phyloP scores from a whole-genome alignment of 768 basidiomycete species.

The Inosperma sp. region DNA sequence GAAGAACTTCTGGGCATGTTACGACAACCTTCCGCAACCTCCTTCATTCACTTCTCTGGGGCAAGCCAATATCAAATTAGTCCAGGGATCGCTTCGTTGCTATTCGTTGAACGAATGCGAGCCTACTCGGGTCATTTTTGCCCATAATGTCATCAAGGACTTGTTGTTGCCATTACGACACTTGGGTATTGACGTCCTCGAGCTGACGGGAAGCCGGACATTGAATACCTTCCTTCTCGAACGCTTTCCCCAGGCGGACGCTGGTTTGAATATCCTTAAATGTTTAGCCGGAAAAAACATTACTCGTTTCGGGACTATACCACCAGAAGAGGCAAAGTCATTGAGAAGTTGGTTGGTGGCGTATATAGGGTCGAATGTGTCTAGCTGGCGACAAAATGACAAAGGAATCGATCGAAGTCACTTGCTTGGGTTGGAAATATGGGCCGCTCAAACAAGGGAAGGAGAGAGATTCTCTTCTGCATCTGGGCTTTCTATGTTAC shows the following conservation, averaged over 20 bases:
- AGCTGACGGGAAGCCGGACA: not conserved
- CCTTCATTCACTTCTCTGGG: conserved; percentile 4
- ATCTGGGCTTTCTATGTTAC: conserved; percentile 5
- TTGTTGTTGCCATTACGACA: not conserved
- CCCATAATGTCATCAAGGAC: not conserved
- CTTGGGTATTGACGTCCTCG: conserved; percentile 7
- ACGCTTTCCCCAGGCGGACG: conserved; percentile 9
- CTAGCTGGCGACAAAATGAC: not conserved
- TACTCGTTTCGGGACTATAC: not conserved
- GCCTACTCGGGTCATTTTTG: not conserved
- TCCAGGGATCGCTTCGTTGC: not conserved
- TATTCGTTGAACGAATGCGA: conserved; percentile 10
- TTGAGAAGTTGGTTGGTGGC: not conserved
- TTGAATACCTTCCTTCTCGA: not conserved
- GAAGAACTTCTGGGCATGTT: conserved; percentile 9
- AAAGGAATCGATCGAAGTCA: not conserved
- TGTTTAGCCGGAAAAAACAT: conserved; percentile 3
- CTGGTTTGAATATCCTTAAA: conserved; percentile 5
- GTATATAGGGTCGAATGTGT: not conserved
- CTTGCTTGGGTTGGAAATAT: conserved; percentile 9
- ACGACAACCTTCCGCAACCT: conserved; percentile 10
- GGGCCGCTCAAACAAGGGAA: conserved; percentile 1
- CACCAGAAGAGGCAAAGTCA: no score
- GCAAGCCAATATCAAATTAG: not conserved
- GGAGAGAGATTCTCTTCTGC: not conserved